Conservation (phyloP, 2,329 filamentous ascomycete species). For the Sclerotinia spermophila region DNA sequence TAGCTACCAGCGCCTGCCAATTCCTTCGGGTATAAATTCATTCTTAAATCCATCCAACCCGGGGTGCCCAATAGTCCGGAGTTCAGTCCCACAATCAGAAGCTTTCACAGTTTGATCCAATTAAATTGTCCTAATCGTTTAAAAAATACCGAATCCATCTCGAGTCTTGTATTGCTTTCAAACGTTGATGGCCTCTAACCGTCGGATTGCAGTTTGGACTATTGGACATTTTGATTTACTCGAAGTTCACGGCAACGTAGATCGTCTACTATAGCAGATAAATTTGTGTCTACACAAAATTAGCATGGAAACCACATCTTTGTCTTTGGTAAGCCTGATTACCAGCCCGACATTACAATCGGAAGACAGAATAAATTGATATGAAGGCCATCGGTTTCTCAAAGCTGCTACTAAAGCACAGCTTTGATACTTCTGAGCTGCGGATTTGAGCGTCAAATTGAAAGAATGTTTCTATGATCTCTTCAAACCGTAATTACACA, state of each 20-base stretch:
- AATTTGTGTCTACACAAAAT: background rate
- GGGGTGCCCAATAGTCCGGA: too few species aligned
- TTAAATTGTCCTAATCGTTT: too few species aligned
- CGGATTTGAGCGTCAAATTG: background rate
- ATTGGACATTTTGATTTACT: too few species aligned
- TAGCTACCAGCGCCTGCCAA: background rate
- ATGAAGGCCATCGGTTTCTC: background rate
- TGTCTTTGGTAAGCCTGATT: background rate
- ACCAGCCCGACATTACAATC: background rate
- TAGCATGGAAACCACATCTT: background rate
- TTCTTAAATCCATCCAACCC: too few species aligned
- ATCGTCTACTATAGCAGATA: background rate
- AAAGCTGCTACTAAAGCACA: background rate
- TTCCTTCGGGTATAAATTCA: background rate
- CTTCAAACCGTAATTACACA: background rate
- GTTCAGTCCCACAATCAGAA: too few species aligned
- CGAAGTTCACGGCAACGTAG: background rate
- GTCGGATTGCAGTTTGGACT: too few species aligned
- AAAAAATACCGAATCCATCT: too few species aligned
- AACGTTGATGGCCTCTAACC: too few species aligned
- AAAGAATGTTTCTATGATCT: background rate
- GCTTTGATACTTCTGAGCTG: background rate
- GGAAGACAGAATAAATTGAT: background rate
- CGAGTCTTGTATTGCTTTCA: too few species aligned
- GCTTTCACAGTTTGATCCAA: too few species aligned